phyloP scores from a whole-genome alignment of 2,329 filamentous ascomycete genomes.

The Didymella pomorum region DNA sequence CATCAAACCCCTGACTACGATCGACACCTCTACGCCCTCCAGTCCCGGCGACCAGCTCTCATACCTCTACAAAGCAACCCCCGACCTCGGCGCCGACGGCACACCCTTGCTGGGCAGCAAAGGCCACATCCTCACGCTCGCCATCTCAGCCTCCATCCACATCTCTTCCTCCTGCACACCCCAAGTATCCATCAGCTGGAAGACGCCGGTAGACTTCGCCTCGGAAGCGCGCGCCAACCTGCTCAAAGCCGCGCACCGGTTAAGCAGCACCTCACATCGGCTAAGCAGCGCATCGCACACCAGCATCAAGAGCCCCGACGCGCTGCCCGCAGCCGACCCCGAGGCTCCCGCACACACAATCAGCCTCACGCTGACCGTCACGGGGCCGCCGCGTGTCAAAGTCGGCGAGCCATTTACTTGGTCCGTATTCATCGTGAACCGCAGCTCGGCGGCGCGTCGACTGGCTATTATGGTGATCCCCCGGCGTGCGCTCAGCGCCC shows the following conservation, averaged over 20 bases:
- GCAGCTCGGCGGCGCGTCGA: conserved; percentile 68
- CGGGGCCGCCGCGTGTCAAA: conserved; percentile 66
- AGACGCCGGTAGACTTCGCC: conserved; percentile 73
- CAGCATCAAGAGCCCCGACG: conserved; percentile 40
- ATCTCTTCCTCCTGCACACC: conserved; percentile 67
- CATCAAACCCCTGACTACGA: conserved; percentile 59
- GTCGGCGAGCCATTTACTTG: conserved; percentile 75
- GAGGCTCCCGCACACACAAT: conserved; percentile 57
- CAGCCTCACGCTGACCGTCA: conserved; percentile 79
- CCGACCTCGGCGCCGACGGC: conserved; percentile 54
- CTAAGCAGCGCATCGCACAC: conserved; percentile 39
- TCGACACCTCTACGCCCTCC: conserved; percentile 67
- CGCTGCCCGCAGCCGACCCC: conserved; percentile 37
- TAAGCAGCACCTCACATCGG: conserved; percentile 40
- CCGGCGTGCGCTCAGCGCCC: conserved; percentile 63
- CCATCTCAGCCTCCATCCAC: conserved; percentile 68
- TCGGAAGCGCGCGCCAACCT: conserved; percentile 52
- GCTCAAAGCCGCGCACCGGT: conserved; percentile 39
- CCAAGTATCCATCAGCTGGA: conserved; percentile 71
- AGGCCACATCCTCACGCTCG: conserved; percentile 61
- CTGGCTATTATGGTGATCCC: conserved; percentile 74
- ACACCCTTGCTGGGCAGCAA: conserved; percentile 55
- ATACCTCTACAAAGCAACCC: conserved; percentile 72
- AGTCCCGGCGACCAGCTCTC: conserved; percentile 78
- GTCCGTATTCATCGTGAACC: conserved; percentile 79